These are phyloP conservation scores for Lodderomyces theae DNA, from an alignment of 1,139 yeast genomes.

Conservation along the genomic window DNA sequence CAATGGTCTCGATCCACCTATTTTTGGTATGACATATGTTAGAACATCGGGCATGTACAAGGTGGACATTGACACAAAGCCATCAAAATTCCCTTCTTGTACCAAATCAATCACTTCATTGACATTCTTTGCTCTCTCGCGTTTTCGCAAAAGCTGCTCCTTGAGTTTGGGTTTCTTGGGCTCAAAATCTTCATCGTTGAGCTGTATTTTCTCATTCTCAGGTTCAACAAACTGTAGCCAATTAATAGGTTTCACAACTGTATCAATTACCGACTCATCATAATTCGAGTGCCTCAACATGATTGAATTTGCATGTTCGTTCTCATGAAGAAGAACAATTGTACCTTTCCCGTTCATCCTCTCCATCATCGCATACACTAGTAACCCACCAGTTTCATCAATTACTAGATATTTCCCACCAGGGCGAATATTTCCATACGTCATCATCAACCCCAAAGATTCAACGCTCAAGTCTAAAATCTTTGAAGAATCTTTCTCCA, in stretches of 20 bases:
- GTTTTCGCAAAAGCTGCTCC: slow-evolving; percentile 66
- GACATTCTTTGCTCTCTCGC: slow-evolving; percentile 54
- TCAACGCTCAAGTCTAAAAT: slow-evolving; percentile 86
- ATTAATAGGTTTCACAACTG: slow-evolving; percentile 66
- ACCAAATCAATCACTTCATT: slow-evolving; percentile 53
- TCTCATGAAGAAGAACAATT: slow-evolving; percentile 79
- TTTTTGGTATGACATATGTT: slow-evolving; percentile 56
- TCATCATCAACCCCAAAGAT: slow-evolving; percentile 70
- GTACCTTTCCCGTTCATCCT: slow-evolving; percentile 84
- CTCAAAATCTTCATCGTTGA: slow-evolving; percentile 53
- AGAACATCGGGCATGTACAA: slow-evolving; percentile 66
- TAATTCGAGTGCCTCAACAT: slow-evolving; percentile 66
- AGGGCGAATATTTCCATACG: slow-evolving; percentile 77
- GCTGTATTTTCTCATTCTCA: slow-evolving; percentile 52
- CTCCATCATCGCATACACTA: slow-evolving; percentile 82
- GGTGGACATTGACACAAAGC: slow-evolving; percentile 68
- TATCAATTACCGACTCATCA: slow-evolving; percentile 39
- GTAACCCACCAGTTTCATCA: slow-evolving; percentile 89
- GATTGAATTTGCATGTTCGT: slow-evolving; percentile 84
- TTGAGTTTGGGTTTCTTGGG: slow-evolving; percentile 57
- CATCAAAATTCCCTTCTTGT: slow-evolving; percentile 64
- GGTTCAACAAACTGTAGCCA: slow-evolving; percentile 84
- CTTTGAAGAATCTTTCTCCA: slow-evolving; percentile 68
- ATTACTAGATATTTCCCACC: slow-evolving; percentile 86
- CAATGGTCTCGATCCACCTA: slow-evolving; percentile 87